Percentiles rank a stretch among this genome's conserved stretches.
These are phyloP conservation scores for Candida sanyaensis DNA, from an alignment of 1,139 yeast species.

Conservation along the genomic window DNA sequence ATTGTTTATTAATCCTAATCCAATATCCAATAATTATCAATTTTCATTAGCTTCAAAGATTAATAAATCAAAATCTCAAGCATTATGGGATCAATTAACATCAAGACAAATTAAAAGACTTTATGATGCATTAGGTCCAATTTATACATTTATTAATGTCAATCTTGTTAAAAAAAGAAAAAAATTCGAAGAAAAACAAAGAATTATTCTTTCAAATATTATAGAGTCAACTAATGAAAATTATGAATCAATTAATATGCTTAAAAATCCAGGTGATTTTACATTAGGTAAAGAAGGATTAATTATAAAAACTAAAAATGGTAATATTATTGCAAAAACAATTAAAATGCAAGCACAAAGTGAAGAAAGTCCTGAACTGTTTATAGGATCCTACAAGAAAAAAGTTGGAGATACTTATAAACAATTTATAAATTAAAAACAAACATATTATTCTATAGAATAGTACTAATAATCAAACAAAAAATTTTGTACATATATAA, in stretches of 20 bases:
- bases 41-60: constrained; percentile 64
- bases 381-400: constrained; percentile 10
- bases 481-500: neutral
- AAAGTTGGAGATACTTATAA: constrained; percentile 15
- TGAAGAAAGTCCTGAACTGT: constrained; percentile 39
- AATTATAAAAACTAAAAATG: constrained; percentile 45
- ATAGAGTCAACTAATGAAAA: constrained; percentile 3
- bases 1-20: constrained; percentile 15
- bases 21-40: constrained; percentile 21
- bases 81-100: constrained; percentile 46
- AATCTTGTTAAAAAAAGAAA: constrained; percentile 29
- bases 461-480: neutral
- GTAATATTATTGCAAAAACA: constrained; percentile 31
- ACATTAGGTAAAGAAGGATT: constrained; percentile 24
- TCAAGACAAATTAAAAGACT: constrained; percentile 45
- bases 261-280: constrained; percentile 45
- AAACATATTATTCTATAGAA: neutral
- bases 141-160: constrained; percentile 49
- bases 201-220: constrained; percentile 50
- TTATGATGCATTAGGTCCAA: constrained; percentile 59
- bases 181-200: constrained; percentile 29
- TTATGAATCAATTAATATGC: neutral
- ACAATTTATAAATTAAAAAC: constrained; percentile 11
- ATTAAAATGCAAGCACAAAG: constrained; percentile 59
- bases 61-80: constrained; percentile 35